These are phyloP conservation scores for Botrytis galanthina DNA, from an alignment of 2,329 filamentous ascomycete genomes.

Conservation along the genomic window DNA sequence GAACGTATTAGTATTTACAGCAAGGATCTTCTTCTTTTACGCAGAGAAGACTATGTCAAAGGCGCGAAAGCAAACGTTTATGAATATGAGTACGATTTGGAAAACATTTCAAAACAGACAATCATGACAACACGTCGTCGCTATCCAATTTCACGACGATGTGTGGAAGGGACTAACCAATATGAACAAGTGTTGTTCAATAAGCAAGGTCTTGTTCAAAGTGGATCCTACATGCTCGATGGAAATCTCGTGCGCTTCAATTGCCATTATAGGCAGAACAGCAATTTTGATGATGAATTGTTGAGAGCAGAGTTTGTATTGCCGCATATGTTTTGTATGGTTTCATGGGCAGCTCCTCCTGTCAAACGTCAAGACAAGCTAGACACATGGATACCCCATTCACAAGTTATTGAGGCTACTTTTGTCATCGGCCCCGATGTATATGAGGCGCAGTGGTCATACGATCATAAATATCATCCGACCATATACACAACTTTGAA, in stretches of 20 bases:
- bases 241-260: slow-evolving; percentile 52
- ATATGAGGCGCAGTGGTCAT: slow-evolving; percentile 49
- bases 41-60: slow-evolving; percentile 29
- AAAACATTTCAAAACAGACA: neutral
- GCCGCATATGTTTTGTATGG: slow-evolving; percentile 50
- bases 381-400: slow-evolving; percentile 53
- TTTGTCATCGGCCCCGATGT: slow-evolving; percentile 52
- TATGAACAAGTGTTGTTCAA: slow-evolving; percentile 49
- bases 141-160: slow-evolving; percentile 45
- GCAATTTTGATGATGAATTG: slow-evolving; percentile 51
- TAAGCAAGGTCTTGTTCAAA: slow-evolving; percentile 28
- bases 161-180: slow-evolving; percentile 47
- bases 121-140: neutral
- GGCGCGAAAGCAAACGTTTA: slow-evolving; percentile 46
- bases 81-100: slow-evolving; percentile 13
- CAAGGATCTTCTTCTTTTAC: slow-evolving; percentile 44
- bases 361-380: slow-evolving; percentile 48
- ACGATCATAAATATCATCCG: slow-evolving; percentile 48
- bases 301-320: slow-evolving; percentile 53
- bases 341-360: slow-evolving; percentile 52
- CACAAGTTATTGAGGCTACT: slow-evolving; percentile 53
- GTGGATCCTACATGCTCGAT: slow-evolving; percentile 51
- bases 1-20: slow-evolving; percentile 47
- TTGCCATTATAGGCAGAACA: slow-evolving; percentile 53
- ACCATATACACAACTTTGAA: slow-evolving; percentile 48